These are phyloP conservation scores for Colletotrichum chrysophilum DNA, from an alignment of 2,329 filamentous ascomycete species.

Conservation along the genomic window DNA sequence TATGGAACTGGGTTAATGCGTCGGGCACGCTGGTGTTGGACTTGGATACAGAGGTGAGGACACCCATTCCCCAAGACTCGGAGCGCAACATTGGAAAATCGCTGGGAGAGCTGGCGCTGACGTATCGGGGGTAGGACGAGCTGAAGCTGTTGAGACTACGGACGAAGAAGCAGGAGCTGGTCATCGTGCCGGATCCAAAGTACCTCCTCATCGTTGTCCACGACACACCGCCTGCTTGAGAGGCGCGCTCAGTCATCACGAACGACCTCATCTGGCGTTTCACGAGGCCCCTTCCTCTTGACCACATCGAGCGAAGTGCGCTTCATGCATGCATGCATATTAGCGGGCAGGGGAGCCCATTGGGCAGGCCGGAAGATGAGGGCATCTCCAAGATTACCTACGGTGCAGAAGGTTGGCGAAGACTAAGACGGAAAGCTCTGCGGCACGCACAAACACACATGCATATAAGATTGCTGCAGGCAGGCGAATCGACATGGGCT, in stretches of 20 bases:
- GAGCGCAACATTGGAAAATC: neutral
- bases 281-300: neutral
- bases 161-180: conserved; percentile 85
- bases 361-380: neutral
- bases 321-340: neutral
- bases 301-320: neutral
- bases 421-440: neutral
- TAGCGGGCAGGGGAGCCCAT: neutral
- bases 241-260: neutral
- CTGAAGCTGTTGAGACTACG: conserved; percentile 76
- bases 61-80: neutral
- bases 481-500: neutral
- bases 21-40: conserved; percentile 74
- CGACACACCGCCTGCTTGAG: conserved; percentile 74
- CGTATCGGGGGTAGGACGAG: conserved; percentile 64
- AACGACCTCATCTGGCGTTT: neutral
- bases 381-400: neutral
- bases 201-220: conserved; percentile 82
- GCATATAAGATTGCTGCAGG: neutral
- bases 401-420: neutral
- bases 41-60: conserved; percentile 70
- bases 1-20: conserved; percentile 76
- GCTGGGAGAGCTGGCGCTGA: neutral
- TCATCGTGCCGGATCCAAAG: conserved; percentile 81
- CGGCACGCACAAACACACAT: neutral